Percentiles rank a stretch among this genome's conserved stretches.
Conservation (phyloP, 768 basidiomycete genomes). For the Leccinum uliginosum region DNA sequence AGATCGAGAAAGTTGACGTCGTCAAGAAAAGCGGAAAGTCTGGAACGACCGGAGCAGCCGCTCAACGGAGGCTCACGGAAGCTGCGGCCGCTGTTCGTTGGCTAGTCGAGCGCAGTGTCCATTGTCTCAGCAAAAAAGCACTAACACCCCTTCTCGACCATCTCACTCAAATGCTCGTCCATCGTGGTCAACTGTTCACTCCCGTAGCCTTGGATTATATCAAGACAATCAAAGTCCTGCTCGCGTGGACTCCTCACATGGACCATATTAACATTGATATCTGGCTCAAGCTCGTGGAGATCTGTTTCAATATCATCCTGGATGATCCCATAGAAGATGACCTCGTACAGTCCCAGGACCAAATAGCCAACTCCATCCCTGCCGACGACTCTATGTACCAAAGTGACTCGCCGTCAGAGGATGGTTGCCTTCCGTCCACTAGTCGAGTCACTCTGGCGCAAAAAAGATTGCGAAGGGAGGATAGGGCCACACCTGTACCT, state of each 20-base stretch:
- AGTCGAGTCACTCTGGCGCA: conserved; percentile 11
- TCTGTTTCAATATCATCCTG: conserved; percentile 76
- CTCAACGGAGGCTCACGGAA: conserved; percentile 59
- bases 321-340: conserved; percentile 46
- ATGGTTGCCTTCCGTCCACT: conserved; percentile 31
- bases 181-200: conserved; percentile 49
- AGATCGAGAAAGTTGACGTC: conserved; percentile 52
- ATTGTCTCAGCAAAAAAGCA: conserved; percentile 51
- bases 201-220: conserved; percentile 77
- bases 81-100: conserved; percentile 66
- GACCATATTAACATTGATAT: conserved; percentile 59
- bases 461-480: conserved; percentile 25
- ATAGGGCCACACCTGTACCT: conserved; percentile 20
- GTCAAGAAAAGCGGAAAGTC: conserved; percentile 40
- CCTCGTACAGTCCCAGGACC: conserved; percentile 22
- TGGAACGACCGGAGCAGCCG: conserved; percentile 40
- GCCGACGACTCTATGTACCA: conserved; percentile 31
- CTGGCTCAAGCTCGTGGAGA: conserved; percentile 68
- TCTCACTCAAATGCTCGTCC: conserved; percentile 54
- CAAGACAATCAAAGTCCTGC: conserved; percentile 66
- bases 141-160: conserved; percentile 59
- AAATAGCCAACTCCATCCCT: conserved; percentile 14
- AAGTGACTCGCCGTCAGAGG: conserved; percentile 29
- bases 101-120: conserved; percentile 62
- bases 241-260: conserved; percentile 69